Evolutionary conservation across 2,329 filamentous ascomycete species (phyloP).

Genomic region (Aspergillus latus): DNA sequence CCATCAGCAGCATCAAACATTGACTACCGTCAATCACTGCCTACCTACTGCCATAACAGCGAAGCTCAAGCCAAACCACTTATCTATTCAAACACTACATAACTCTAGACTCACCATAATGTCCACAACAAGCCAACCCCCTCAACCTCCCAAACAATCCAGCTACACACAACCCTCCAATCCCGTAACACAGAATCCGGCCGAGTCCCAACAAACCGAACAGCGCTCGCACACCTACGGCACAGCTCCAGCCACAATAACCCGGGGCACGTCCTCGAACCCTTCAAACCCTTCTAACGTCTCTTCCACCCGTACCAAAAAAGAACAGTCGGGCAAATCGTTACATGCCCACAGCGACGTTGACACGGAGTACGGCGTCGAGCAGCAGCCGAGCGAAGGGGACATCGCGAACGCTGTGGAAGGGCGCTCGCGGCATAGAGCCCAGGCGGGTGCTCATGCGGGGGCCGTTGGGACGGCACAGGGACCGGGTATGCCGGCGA

Average conservation of each 20-base stretch:
- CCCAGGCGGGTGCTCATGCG: conserved; percentile 37
- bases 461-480: conserved; percentile 33
- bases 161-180: conserved; percentile 35
- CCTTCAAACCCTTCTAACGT: conserved; percentile 27
- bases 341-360: conserved; percentile 22
- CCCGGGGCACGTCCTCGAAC: conserved; percentile 26
- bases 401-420: conserved; percentile 35
- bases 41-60: too few species aligned
- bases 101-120: conserved; percentile 18
- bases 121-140: conserved; percentile 24
- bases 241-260: conserved; percentile 26
- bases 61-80: too few species aligned
- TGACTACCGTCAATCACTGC: neutral
- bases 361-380: conserved; percentile 38
- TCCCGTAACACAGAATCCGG: conserved; percentile 33
- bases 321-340: neutral
- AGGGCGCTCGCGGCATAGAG: conserved; percentile 19
- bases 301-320: conserved; percentile 21
- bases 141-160: conserved; percentile 37
- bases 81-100: neutral
- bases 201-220: conserved; percentile 19
- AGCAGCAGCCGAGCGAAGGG: conserved; percentile 38
- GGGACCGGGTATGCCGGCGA: conserved; percentile 31
- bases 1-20: neutral
- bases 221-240: conserved; percentile 23